These are phyloP conservation scores for Drechslerella dactyloides DNA, from an alignment of 2,329 filamentous ascomycete species.

Conservation along the genomic window DNA sequence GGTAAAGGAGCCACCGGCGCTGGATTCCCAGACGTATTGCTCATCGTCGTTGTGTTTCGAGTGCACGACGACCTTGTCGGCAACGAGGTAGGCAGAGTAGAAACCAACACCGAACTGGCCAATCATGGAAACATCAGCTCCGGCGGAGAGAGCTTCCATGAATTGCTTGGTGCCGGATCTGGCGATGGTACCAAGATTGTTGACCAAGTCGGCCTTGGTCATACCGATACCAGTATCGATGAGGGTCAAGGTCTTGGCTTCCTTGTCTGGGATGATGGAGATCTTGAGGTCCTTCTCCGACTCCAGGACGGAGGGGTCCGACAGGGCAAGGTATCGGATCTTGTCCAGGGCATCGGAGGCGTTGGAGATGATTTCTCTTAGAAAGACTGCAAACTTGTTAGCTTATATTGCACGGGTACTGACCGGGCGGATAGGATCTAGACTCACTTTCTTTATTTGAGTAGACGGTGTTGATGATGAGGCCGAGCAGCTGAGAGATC, in stretches of 20 bases:
- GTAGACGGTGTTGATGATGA: constrained; percentile 99
- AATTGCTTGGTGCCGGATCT: constrained; percentile 99
- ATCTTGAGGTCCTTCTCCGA: constrained; percentile 97
- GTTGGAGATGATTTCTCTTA: constrained; percentile 98
- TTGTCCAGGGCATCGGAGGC: constrained; percentile 99
- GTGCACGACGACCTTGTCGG: constrained; percentile 91
- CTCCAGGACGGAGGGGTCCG: constrained; percentile 96
- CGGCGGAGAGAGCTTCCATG: constrained; percentile 98
- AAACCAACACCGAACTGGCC: constrained; percentile 99
- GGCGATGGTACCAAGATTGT: constrained; percentile 99
- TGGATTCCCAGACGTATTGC: constrained; percentile 99
- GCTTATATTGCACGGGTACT: constrained; percentile 23
- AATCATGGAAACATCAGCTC: constrained; percentile 99
- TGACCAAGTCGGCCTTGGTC: constrained; percentile 99
- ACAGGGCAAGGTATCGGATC: constrained; percentile 98
- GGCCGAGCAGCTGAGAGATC: constrained; percentile 99
- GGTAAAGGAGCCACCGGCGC: constrained; percentile 95
- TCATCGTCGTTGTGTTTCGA: constrained; percentile 99
- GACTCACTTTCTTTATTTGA: constrained; percentile 89
- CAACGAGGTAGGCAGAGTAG: constrained; percentile 99
- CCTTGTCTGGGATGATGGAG: constrained; percentile 98
- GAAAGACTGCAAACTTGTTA: constrained; percentile 68
- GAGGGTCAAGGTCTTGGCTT: constrained; percentile 95
- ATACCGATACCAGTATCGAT: constrained; percentile 99
- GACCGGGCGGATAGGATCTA: not conserved